Base-by-base conservation (phyloP, 2,329 filamentous ascomycete genomes). In the Penicillium sp. region DNA sequence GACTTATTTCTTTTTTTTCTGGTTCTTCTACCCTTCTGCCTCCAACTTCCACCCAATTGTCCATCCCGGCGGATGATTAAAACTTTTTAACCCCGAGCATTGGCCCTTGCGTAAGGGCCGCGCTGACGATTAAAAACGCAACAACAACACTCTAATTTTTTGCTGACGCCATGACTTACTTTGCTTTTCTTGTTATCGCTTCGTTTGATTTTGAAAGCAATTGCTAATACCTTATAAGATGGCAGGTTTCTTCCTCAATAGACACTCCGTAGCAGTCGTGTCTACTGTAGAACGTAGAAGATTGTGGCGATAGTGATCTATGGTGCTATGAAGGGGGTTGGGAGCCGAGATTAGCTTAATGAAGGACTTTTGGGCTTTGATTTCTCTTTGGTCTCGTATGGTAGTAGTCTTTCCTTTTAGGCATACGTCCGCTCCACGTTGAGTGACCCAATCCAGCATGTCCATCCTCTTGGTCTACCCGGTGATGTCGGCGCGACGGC, bases 91-190 rank as follows among this genome's bases (percentile, higher is more conserved):
- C 84, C 78, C 84, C 78, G 79, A 86, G 72, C 70, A 68, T 74
- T 68, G 73, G 52, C 57, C 70, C 71, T 71, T 58, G 60, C 58
- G 47, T 66, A 45, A 45, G 42, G 64, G 63, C 59, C 59, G 67
- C 79, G 54, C 74, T 86, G 84, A 84, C 76, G 83, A 85, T 72
- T 63, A 75, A 81, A 71, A 79, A 77, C 63, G 79, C 81, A 85
- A 84, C 83, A 84, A 82, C 78, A 83, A 83, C 79, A 87, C 83
- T 87, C 83, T 87, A 87, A 87, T 87, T 87, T 87, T 87, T 87
- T 86, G 73, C 82, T 86, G 84, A 87, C 75, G 70, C 71, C 71
- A 55, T 55, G 43, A 49, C 52, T 46, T 53, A 45, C 46, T 43
- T 52, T 49, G 48, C 33, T 43, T 37, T 55, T 60, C 43, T 57